phyloP scores from a whole-genome alignment of 2,329 filamentous ascomycete genomes.

The Alternaria burnsii region DNA sequence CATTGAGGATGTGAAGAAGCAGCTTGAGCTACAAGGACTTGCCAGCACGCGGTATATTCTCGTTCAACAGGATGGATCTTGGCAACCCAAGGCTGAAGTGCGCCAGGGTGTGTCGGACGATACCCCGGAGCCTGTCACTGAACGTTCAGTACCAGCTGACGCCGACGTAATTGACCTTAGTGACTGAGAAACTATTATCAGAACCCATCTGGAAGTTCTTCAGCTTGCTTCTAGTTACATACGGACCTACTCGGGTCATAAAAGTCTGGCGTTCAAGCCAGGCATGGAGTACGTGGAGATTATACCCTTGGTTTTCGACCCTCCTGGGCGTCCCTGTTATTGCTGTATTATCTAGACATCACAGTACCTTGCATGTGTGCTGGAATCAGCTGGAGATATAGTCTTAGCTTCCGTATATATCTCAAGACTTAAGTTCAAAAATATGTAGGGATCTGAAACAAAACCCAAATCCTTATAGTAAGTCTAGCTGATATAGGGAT shows the following conservation, averaged over 20 bases:
- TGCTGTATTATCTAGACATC: not conserved
- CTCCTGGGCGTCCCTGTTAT: not conserved
- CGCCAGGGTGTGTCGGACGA: constrained; percentile 14
- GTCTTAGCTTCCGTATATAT: not conserved
- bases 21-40: constrained; percentile 61
- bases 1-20: constrained; percentile 67
- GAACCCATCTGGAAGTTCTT: not conserved
- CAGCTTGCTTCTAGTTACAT: not conserved
- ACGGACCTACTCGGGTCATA: not conserved
- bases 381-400: not conserved
- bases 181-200: constrained; percentile 7
- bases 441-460: not conserved
- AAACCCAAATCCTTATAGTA: not conserved
- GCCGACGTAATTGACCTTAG: constrained; percentile 22
- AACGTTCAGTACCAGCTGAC: not conserved
- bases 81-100: constrained; percentile 61
- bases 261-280: not conserved
- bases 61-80: constrained; percentile 70
- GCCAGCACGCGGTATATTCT: constrained; percentile 68
- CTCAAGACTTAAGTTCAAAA: not conserved
- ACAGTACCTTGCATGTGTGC: not conserved
- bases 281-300: constrained; percentile 7
- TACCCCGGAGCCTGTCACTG: not conserved
- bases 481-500: not conserved
- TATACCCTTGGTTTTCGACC: constrained; percentile 4